Conservation (phyloP, 495 filamentous ascomycete species). For the Emericellopsis terricola region DNA sequence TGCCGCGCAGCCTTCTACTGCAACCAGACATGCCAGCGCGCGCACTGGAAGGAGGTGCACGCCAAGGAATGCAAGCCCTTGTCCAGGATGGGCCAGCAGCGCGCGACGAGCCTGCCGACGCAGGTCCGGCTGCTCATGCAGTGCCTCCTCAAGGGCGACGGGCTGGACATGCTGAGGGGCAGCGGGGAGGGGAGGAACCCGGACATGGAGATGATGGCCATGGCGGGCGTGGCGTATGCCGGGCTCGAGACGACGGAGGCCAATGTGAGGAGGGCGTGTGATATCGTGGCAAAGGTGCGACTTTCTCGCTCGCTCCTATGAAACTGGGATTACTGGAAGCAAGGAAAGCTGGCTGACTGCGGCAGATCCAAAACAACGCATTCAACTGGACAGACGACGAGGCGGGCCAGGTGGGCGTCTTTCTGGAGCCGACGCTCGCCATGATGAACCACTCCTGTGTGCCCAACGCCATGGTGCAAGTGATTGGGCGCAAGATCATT, state of each 20-base stretch:
- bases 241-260: slow-evolving; percentile 10
- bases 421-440: slow-evolving; percentile 24
- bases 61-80: slow-evolving; percentile 32
- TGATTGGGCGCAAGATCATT: slow-evolving; percentile 20
- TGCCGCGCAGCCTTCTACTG: slow-evolving; percentile 37
- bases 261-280: slow-evolving; percentile 13
- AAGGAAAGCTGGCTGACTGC: not conserved
- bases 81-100: slow-evolving; percentile 7
- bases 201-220: slow-evolving; percentile 27
- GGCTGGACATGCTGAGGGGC: slow-evolving; percentile 13
- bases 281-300: slow-evolving; percentile 24
- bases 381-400: slow-evolving; percentile 24
- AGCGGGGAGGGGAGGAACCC: slow-evolving; percentile 11
- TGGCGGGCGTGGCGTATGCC: slow-evolving; percentile 20
- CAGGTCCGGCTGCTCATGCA: slow-evolving; percentile 26
- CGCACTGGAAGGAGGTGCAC: slow-evolving; percentile 35
- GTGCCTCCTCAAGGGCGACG: slow-evolving; percentile 16
- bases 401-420: slow-evolving; percentile 18
- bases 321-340: not conserved
- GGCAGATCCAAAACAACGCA: slow-evolving; percentile 26
- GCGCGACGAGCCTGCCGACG: slow-evolving; percentile 21
- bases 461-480: slow-evolving; percentile 30
- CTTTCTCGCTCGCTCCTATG: not conserved
- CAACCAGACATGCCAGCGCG: slow-evolving; percentile 30
- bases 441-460: slow-evolving; percentile 36